Conservation (phyloP, 2,329 filamentous ascomycete genomes). For the Aureobasidium melanogenum region DNA sequence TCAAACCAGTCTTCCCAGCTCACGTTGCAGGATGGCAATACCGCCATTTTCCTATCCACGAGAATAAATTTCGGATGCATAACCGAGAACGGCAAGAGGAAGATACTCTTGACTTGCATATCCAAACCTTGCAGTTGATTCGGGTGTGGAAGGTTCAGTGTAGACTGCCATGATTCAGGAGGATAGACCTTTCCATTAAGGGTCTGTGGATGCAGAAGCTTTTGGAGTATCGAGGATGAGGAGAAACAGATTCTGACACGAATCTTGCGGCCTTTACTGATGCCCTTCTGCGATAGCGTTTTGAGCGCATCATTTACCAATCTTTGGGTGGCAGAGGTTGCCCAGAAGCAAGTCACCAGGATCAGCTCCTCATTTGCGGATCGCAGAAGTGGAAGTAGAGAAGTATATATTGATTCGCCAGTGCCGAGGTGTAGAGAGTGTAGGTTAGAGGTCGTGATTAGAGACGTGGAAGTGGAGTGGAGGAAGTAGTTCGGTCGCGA, state of each 20-base stretch:
- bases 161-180: constrained; percentile 47
- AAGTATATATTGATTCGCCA: constrained; percentile 32
- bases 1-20: constrained; percentile 88
- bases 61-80: constrained; percentile 81
- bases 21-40: constrained; percentile 73
- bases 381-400: constrained; percentile 53
- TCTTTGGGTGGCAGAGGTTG: constrained; percentile 52
- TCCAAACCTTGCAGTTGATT: constrained; percentile 52
- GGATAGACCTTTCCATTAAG: constrained; percentile 54
- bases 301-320: constrained; percentile 50
- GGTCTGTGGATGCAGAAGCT: constrained; percentile 62
- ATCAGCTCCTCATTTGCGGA: constrained; percentile 56
- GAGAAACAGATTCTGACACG: constrained; percentile 69
- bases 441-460: constrained; percentile 28
- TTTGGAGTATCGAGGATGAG: constrained; percentile 62
- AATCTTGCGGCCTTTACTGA: constrained; percentile 36
- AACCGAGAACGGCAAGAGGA: constrained; percentile 73
- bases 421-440: constrained; percentile 35
- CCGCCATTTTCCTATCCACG: constrained; percentile 57
- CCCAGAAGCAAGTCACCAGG: constrained; percentile 78
- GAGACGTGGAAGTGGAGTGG: constrained; percentile 22
- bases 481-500: constrained; percentile 34
- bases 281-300: constrained; percentile 46
- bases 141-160: constrained; percentile 55
- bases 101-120: constrained; percentile 65